Evolutionary conservation across 2,329 filamentous ascomycete genomes (phyloP), one percentile per base, ranked within the genome.

Genomic region (Sclerotinia spermophila): DNA sequence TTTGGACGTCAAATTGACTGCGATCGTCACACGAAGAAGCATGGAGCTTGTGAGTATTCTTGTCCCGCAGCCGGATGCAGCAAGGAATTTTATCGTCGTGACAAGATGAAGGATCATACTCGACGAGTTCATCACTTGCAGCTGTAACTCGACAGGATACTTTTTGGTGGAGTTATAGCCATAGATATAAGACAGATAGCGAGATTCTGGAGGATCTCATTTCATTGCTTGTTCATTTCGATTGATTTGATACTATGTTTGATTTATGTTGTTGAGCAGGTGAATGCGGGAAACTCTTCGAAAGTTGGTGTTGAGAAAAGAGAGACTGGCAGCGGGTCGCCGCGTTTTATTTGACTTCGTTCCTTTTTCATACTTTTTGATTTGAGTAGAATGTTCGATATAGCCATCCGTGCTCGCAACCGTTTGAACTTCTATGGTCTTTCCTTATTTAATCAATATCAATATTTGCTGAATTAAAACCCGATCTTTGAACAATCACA

Each of bases 1-100:
- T 68, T 53, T 35, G n/a, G 30, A n/a, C 66, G 67, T n/a, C 33
- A 24, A 40, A 44, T 27, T 51, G 56, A 68, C 56, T 24, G 55
- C 44, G 19, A 21, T 48, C 40, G 56, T 51, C 33, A 68, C 19
- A 61, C 48, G 56, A 68, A 40, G 42, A 60, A 38, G 21, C 24
- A 68, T 24, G 42, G n/a, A 30, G 13, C 17, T 38, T 30, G 10
- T 3, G 38, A 68, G 8, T 68, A 21, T 42, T 30, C 40, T 30
- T 68, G 56, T 30, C 67, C n/a, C 21, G 30, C 21, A n/a, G 13
- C 42, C 1, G 17, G 30, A 40, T 40, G 67, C 33, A 48, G 19
- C 33, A 58, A 33, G n/a, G 4, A 56, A 35, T 58, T 45, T n/a
- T 33, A 24, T 58, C 27, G 51, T 56, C 27, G 21, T 8, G 65